Base-by-base conservation (phyloP, 2,329 filamentous ascomycete genomes). In the Talaromyces amestolkiae region DNA sequence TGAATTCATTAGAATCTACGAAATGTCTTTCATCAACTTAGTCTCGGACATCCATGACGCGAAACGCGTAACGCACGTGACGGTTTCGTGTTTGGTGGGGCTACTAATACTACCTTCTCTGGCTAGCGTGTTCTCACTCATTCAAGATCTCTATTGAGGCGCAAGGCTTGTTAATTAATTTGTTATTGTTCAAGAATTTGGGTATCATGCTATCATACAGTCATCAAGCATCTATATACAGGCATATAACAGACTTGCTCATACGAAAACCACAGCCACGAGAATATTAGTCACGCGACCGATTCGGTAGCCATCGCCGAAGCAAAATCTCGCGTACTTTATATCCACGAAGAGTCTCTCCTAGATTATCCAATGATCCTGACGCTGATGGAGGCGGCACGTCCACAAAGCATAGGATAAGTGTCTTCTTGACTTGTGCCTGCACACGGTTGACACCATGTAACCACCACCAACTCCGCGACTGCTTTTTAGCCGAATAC, bases 381-480 rank as follows among this genome's bases (percentile, higher is more conserved):
- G 81, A 78, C 56, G 80, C 79, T 17, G 82, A 72, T 1, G 91
- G 90, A 3, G 89, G 84, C 2, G 95, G 95, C 5, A 99, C 84
- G 69, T 98, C 93, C 13, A 99, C 93, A 74, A 97, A 99, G 47
- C 91, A 89, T 37, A 99, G 76, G 43, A 98, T 88, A 70, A 99
- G 77, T 58, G 89, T 97, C 83, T 99, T 99, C 74, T 90, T 87
- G 5, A 96, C 95, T 72, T 96, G 92, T 1, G 89, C 89, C 71
- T 98, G 87, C 17, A 98, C 93, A 9, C 95, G 87, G 69, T 97
- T 96, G 53, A 96, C 86, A 54, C 91, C 90, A 79, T 97, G 94
- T 60, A 98, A 68, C 81, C 81, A 82, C 80, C 80, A 82, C 81
- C 80, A 83, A 65, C 73, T 79, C 64, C 77, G 79, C 24, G 73